phyloP scores from a whole-genome alignment of 306 rosid genomes.

The Geum urbanum region DNA sequence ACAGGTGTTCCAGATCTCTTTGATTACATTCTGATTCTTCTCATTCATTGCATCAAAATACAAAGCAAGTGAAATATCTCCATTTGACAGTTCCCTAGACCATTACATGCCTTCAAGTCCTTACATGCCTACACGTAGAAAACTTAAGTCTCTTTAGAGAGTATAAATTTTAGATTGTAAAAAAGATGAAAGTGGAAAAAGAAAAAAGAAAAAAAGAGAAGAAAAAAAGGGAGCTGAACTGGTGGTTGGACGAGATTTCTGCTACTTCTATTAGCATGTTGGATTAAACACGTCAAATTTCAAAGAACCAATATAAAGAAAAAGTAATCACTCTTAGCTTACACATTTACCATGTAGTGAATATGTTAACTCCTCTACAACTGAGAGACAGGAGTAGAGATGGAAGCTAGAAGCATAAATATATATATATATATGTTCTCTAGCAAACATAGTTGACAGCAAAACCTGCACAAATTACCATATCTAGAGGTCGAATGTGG shows the following conservation, averaged over 20 bases:
- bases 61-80: slow-evolving; percentile 56
- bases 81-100: slow-evolving; percentile 64
- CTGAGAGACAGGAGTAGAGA: background rate
- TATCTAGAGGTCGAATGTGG: slow-evolving; percentile 68
- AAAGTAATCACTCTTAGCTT: background rate
- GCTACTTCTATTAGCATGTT: background rate
- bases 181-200: too few species aligned
- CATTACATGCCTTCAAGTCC: slow-evolving; percentile 86
- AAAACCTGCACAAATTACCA: slow-evolving; percentile 52
- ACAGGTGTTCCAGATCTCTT: slow-evolving; percentile 60
- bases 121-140: slow-evolving; percentile 57
- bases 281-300: background rate
- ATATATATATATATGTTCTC: background rate
- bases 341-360: too few species aligned
- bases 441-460: slow-evolving; percentile 6
- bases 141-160: background rate
- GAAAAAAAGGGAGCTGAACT: background rate
- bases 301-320: background rate
- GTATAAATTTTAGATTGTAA: too few species aligned
- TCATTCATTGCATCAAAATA: slow-evolving; percentile 81
- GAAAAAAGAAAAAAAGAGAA: background rate
- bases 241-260: background rate
- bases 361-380: too few species aligned
- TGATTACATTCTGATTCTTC: slow-evolving; percentile 33
- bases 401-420: background rate